phyloP scores from a whole-genome alignment of 2,329 filamentous ascomycete species.

The Arthrinium puccinioides region DNA sequence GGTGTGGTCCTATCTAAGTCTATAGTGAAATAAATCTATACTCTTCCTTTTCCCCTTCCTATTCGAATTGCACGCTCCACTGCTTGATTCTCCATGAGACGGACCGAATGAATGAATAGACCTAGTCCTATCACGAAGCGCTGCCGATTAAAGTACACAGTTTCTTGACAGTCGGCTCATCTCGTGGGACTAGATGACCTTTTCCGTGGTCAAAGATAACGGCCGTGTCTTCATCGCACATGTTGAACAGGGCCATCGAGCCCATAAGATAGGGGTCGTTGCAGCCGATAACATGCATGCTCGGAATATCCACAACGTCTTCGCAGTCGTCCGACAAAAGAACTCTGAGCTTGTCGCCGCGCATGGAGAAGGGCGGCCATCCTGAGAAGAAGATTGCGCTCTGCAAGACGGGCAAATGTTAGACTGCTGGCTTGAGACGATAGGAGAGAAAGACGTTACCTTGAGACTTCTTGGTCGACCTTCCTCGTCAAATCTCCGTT shows the following conservation, averaged over 20 bases:
- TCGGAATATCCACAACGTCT: slow-evolving; percentile 29
- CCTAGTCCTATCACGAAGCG: no score
- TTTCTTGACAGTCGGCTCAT: no score
- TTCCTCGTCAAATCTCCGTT: slow-evolving; percentile 13
- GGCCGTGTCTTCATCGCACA: slow-evolving; percentile 32
- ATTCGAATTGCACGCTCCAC: no score
- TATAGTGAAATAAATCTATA: no score
- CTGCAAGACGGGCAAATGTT: slow-evolving; percentile 17
- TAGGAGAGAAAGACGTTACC: slow-evolving; percentile 13
- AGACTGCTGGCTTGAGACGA: background rate
- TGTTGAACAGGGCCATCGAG: slow-evolving; percentile 31
- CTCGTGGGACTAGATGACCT: slow-evolving; percentile 32
- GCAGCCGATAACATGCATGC: slow-evolving; percentile 31
- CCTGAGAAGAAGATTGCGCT: slow-evolving; percentile 38
- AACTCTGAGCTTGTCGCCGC: slow-evolving; percentile 19
- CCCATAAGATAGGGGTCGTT: slow-evolving; percentile 31
- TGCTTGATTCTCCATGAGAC: no score
- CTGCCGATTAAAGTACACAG: no score
- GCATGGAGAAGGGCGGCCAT: slow-evolving; percentile 30
- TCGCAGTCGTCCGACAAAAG: slow-evolving; percentile 31
- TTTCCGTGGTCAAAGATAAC: slow-evolving; percentile 35
- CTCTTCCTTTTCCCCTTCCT: no score
- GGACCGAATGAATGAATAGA: no score
- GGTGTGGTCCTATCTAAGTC: no score
- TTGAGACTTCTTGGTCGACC: slow-evolving; percentile 27